Evolutionary conservation across 2,329 filamentous ascomycete genomes (phyloP).

Genomic region (Botrytis medusae): DNA sequence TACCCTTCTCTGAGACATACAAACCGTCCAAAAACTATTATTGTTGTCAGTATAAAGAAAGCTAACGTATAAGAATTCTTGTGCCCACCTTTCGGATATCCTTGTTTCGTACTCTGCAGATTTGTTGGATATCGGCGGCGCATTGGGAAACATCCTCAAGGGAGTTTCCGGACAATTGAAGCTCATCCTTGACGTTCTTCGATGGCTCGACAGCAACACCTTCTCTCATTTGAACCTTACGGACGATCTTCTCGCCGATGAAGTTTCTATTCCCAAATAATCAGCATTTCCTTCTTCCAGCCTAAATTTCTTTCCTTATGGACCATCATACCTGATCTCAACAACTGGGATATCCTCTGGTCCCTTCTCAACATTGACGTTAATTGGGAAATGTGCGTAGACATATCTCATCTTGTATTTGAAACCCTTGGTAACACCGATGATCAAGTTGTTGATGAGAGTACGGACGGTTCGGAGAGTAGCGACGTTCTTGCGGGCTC

Average conservation of each 20-base stretch:
- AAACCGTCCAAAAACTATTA: conserved; percentile 96
- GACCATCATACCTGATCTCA: conserved; percentile 82
- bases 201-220: conserved; percentile 91
- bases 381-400: conserved; percentile 99
- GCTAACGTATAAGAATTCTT: not conserved
- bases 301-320: not conserved
- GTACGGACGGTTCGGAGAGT: conserved; percentile 97
- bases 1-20: conserved; percentile 98
- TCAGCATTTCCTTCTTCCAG: conserved; percentile 39
- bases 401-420: conserved; percentile 99
- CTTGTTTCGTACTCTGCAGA: conserved; percentile 99
- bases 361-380: conserved; percentile 99
- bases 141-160: conserved; percentile 97
- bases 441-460: conserved; percentile 97
- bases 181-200: conserved; percentile 95
- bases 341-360: conserved; percentile 83
- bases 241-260: conserved; percentile 99
- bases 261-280: conserved; percentile 68
- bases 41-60: not conserved
- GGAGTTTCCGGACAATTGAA: conserved; percentile 88
- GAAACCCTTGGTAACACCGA: conserved; percentile 98
- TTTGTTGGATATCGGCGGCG: conserved; percentile 99
- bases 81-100: conserved; percentile 94
- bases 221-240: conserved; percentile 81
- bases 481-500: conserved; percentile 94